Evolutionary conservation across 176 grass and related monocot genomes (phyloP).

Genomic region (Pharus latifolius): DNA sequence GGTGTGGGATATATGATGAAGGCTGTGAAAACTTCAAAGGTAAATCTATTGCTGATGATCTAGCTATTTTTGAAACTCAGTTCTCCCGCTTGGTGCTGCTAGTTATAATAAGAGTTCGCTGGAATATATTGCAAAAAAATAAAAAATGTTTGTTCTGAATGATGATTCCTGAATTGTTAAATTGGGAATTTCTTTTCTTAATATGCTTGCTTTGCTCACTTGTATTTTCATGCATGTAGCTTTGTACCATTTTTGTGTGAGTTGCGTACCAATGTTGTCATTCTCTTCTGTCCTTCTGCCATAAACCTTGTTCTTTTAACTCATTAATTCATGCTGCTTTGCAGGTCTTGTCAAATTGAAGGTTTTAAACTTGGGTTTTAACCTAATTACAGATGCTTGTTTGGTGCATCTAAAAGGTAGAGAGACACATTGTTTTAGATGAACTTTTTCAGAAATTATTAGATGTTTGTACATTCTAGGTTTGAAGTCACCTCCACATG

Average conservation of each 20-base stretch:
- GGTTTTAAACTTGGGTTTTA: slow-evolving; percentile 70
- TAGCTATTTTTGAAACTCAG: neutral
- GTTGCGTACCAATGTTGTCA: neutral
- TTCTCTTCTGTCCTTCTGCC: neutral
- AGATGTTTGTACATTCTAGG: neutral
- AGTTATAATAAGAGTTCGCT: neutral
- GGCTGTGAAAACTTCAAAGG: slow-evolving; percentile 71
- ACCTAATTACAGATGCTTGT: slow-evolving; percentile 71
- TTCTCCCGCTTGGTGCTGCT: neutral
- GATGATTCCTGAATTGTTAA: neutral
- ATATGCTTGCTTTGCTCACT: neutral
- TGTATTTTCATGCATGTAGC: neutral
- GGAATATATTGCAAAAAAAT: neutral
- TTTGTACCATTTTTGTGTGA: neutral
- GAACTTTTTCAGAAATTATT: neutral
- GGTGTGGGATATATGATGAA: slow-evolving; percentile 74
- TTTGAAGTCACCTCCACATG: neutral
- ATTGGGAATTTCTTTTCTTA: neutral
- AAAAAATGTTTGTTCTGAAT: too few species aligned
- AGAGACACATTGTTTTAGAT: neutral
- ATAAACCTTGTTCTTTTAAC: too few species aligned
- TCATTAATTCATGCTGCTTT: neutral
- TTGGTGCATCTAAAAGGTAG: slow-evolving; percentile 74
- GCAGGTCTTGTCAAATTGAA: slow-evolving; percentile 60
- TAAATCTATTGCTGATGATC: neutral